Conservation (phyloP, 768 basidiomycete genomes). For the Naganishia randhawae region DNA sequence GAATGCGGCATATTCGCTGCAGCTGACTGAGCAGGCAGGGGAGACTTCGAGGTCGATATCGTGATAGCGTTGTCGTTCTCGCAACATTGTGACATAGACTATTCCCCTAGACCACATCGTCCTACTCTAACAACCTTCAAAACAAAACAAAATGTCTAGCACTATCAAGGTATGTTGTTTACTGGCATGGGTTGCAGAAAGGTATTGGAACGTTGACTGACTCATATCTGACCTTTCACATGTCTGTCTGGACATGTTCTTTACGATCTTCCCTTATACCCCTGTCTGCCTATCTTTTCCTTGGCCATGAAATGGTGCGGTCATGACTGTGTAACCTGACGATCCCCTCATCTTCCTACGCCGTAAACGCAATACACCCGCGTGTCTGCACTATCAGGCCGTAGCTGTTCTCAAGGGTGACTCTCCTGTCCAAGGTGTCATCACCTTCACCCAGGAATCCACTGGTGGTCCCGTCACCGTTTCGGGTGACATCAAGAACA, state of each 20-base stretch:
- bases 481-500: conserved; percentile 60
- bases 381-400: conserved; percentile 52
- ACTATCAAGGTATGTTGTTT: conserved; percentile 16
- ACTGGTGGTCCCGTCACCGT: conserved; percentile 59
- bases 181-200: neutral
- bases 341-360: neutral
- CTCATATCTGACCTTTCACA: neutral
- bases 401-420: conserved; percentile 63
- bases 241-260: no score
- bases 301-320: neutral
- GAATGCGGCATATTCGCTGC: conserved; percentile 15
- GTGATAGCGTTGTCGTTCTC: neutral
- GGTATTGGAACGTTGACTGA: neutral
- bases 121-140: neutral
- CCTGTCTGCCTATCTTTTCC: neutral
- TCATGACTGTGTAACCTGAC: conserved; percentile 8
- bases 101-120: neutral
- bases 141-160: conserved; percentile 14
- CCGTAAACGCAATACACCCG: neutral
- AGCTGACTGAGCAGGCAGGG: neutral
- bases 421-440: conserved; percentile 61
- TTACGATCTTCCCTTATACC: neutral
- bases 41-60: neutral
- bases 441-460: conserved; percentile 62
- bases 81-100: no score